Evolutionary conservation across 768 basidiomycete genomes (phyloP).

Genomic region (Rubroboletus satanas): DNA sequence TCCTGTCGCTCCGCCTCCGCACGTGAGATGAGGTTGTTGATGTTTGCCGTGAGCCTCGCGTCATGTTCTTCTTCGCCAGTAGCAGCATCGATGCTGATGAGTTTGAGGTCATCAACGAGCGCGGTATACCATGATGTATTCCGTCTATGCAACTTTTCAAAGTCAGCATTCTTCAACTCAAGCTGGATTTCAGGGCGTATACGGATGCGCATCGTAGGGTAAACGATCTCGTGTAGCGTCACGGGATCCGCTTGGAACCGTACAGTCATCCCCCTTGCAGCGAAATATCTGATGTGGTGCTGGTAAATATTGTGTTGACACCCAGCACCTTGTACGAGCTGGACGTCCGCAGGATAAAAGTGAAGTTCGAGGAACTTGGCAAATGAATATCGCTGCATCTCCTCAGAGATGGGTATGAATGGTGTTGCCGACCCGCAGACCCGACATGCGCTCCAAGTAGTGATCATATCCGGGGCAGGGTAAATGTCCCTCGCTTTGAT

Average conservation of each 20-base stretch:
- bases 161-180: conserved; percentile 89
- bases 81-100: conserved; percentile 75
- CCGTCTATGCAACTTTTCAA: conserved; percentile 65
- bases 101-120: conserved; percentile 69
- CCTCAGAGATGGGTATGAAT: conserved; percentile 84
- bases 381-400: conserved; percentile 92
- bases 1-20: conserved; percentile 76
- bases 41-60: conserved; percentile 54
- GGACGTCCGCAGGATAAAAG: conserved; percentile 88
- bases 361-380: conserved; percentile 94
- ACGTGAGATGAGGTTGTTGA: conserved; percentile 62
- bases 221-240: conserved; percentile 78
- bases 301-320: conserved; percentile 95
- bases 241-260: conserved; percentile 86
- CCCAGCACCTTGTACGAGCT: conserved; percentile 79
- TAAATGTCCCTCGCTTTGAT: conserved; percentile 55
- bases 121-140: conserved; percentile 74
- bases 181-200: conserved; percentile 85
- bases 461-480: conserved; percentile 71
- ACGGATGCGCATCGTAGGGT: conserved; percentile 84
- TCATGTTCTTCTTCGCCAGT: conserved; percentile 74
- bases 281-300: conserved; percentile 90
- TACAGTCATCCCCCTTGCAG: conserved; percentile 76
- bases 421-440: conserved; percentile 76
- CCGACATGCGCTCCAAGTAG: conserved; percentile 89